Percentiles rank a stretch among this genome's conserved stretches.
Evolutionary conservation across 768 basidiomycete species (phyloP).

Genomic region (Lentinula sp.): DNA sequence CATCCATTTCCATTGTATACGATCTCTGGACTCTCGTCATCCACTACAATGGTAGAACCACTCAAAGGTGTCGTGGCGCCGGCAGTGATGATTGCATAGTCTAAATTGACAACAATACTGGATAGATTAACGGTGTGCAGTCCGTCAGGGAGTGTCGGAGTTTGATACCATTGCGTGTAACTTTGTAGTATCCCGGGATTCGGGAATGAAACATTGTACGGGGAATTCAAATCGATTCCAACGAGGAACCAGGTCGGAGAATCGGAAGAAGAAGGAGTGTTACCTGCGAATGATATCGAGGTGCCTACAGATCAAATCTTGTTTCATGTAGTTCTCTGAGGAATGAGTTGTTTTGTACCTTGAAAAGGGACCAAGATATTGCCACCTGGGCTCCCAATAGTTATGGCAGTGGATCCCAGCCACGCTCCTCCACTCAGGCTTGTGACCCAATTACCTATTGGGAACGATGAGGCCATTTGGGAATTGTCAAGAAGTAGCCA

Average conservation of each 20-base stretch:
- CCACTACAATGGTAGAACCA: neutral
- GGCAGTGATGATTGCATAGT: conserved; percentile 1
- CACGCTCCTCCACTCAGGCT: neutral
- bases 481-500: neutral
- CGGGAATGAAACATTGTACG: neutral
- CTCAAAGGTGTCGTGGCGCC: neutral
- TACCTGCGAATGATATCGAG: neutral
- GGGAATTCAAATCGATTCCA: neutral
- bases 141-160: neutral
- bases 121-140: neutral
- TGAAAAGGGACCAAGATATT: neutral
- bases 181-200: neutral
- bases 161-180: conserved; percentile 1
- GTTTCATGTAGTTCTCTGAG: too few relatives aligned
- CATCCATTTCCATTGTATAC: neutral
- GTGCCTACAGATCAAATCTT: neutral
- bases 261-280: neutral
- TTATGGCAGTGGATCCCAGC: neutral
- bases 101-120: neutral
- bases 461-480: neutral
- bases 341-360: neutral
- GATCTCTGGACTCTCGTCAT: neutral
- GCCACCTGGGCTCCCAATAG: neutral
- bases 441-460: too few relatives aligned
- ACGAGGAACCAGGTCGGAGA: neutral